Percentiles rank a stretch among this genome's conserved stretches.
Conservation (phyloP, 202 grass and related monocot genomes). For the Musa balbisiana region DNA sequence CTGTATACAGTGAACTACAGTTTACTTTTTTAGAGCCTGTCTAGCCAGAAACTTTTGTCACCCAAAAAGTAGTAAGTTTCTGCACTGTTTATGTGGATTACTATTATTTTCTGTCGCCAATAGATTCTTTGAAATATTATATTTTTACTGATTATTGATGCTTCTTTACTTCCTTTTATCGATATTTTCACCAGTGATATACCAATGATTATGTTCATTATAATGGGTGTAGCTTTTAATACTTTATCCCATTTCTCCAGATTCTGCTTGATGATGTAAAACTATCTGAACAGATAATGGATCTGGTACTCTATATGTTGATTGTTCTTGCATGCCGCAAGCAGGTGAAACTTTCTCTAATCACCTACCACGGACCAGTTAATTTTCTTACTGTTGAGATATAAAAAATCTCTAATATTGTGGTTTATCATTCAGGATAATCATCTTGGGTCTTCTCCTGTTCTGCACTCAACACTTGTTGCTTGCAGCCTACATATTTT, state of each 20-base stretch:
- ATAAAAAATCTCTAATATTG: conserved; percentile 13
- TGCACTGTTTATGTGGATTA: not conserved
- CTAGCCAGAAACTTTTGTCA: not conserved
- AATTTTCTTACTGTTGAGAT: not conserved
- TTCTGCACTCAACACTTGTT: conserved; percentile 68
- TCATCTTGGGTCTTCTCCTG: conserved; percentile 40
- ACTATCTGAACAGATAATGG: conserved; percentile 85
- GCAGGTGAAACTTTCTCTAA: conserved; percentile 43
- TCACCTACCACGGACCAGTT: not conserved
- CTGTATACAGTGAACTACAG: not conserved
- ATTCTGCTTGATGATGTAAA: conserved; percentile 83
- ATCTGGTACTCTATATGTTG: conserved; percentile 67
- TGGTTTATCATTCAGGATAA: conserved; percentile 51
- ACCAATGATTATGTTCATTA: not conserved
- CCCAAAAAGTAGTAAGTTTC: not conserved
- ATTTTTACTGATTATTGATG: not conserved
- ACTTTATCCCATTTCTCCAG: conserved; percentile 27
- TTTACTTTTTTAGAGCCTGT: not conserved
- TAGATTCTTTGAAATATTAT: not conserved
- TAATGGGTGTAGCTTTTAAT: conserved; percentile 7
- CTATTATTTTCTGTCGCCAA: not conserved
- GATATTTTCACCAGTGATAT: not conserved
- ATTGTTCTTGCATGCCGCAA: conserved; percentile 66
- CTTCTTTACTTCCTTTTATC: not conserved
- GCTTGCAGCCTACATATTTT: conserved; percentile 74